Evolutionary conservation across 2,329 filamentous ascomycete genomes (phyloP), one percentile per base, ranked within the genome.

Genomic region (Fusarium clavum): DNA sequence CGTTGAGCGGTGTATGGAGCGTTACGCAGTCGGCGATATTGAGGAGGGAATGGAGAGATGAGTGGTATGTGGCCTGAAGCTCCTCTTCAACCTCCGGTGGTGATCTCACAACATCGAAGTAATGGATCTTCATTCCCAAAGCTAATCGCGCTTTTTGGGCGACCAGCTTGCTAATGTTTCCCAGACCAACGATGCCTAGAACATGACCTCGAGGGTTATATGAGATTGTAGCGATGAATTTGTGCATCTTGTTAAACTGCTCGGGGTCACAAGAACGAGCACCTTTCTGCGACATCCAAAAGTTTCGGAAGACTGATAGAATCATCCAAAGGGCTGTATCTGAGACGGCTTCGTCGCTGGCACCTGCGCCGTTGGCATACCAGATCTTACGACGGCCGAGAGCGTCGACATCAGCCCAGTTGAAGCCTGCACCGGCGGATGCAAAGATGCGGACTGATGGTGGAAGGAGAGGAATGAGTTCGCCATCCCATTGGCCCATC

Each of bases 401-500:
- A 0, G 79, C 76, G 40, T 84, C 79, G 0, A 84, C 86, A 72
- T 90, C 86, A 1, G 87, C 87, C 88, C 87, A 90, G 77, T 91
- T 87, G 73, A 88, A 90, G 12, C 88, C 82, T 4, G 88, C 88
- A 8, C 88, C 88, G 4, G 88, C 88, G 14, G 84, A 87, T 30
- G 88, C 86, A 74, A 88, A 90, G 34, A 90, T 86, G 51, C 82
- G 82, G 59, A 87, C 85, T 16, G 83, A 85, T 0, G 75, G 18
- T 0, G 88, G 88, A 1, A 91, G 77, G 6, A 87, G 77, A 0
- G 74, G 68, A 45, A 90, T 88, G 4, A 90, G 77, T 70, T 89
- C 86, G 34, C 81, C 74, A 69, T 90, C 84, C 87, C 87, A 90
- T 16, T 82, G 84, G 30, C 86, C 86, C 88, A 90, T 90, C 72